Conservation (phyloP, 371 early-diverging fungal species). For the Syncephalastrum sp. region DNA sequence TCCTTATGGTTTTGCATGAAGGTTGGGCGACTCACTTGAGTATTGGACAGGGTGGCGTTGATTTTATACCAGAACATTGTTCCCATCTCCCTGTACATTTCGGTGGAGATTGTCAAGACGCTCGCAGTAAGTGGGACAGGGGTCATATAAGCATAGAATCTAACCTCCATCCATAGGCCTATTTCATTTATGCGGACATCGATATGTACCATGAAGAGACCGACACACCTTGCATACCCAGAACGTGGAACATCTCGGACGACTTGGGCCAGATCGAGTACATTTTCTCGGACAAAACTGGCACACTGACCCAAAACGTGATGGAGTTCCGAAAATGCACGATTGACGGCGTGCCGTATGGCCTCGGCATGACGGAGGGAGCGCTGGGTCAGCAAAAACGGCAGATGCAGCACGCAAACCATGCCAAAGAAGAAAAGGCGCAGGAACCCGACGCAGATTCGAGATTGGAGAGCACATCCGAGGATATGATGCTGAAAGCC, state of each 20-base stretch:
- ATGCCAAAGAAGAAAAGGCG: slow-evolving; percentile 21
- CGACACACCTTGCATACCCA: slow-evolving; percentile 79
- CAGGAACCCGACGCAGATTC: slow-evolving; percentile 22
- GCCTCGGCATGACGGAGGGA: slow-evolving; percentile 49
- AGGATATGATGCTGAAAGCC: slow-evolving; percentile 13
- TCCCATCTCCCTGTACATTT: slow-evolving; percentile 96
- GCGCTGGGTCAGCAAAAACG: slow-evolving; percentile 29
- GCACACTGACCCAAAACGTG: slow-evolving; percentile 79
- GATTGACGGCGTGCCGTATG: slow-evolving; percentile 82
- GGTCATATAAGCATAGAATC: neutral
- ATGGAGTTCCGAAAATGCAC: slow-evolving; percentile 85
- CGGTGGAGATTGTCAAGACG: slow-evolving; percentile 90
- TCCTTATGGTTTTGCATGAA: slow-evolving; percentile 1
- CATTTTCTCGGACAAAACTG: slow-evolving; percentile 96
- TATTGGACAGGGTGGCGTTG: slow-evolving; percentile 52
- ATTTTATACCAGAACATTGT: slow-evolving; percentile 63
- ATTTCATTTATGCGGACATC: slow-evolving; percentile 79
- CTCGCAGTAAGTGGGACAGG: slow-evolving; percentile 32
- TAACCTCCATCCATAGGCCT: slow-evolving; percentile 43
- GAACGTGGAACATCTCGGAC: slow-evolving; percentile 87
- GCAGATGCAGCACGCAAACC: slow-evolving; percentile 4
- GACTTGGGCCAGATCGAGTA: slow-evolving; percentile 93
- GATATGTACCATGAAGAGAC: slow-evolving; percentile 85
- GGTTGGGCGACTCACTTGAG: slow-evolving; percentile 49
- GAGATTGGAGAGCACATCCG: slow-evolving; percentile 1